Percentiles rank a stretch among this genome's conserved stretches.
These are phyloP conservation scores for Corchorus olitorius DNA, from an alignment of 345 rosid genomes.

Conservation along the genomic window DNA sequence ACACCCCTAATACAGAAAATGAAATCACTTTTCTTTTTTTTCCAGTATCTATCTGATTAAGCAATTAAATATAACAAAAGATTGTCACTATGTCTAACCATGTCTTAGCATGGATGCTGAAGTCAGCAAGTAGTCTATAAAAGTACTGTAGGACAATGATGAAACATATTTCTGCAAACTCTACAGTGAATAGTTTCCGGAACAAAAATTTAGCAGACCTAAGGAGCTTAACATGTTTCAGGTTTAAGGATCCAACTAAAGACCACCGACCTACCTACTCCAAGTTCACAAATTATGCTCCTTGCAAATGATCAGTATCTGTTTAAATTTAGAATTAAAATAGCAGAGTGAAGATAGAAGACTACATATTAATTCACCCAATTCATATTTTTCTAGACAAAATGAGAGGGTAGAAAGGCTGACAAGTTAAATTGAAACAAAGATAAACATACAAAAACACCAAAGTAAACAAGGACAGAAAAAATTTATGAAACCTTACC, in stretches of 20 bases:
- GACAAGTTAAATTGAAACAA: background rate
- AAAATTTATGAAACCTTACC: conserved; percentile 43
- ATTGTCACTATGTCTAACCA: background rate
- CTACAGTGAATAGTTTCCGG: background rate
- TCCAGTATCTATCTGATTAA: background rate
- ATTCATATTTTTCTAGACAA: background rate
- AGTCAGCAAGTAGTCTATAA: background rate
- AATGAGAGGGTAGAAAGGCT: background rate
- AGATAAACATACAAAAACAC: background rate
- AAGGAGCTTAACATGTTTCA: background rate
- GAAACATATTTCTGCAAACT: background rate
- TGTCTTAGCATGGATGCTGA: background rate
- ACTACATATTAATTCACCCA: background rate
- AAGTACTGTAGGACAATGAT: background rate
- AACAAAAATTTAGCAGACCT: background rate
- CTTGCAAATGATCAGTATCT: background rate
- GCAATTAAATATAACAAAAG: background rate
- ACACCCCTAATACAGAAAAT: background rate
- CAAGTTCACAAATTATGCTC: background rate
- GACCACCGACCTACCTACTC: background rate
- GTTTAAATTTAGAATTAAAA: background rate
- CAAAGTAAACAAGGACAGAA: background rate
- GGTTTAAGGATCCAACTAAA: background rate
- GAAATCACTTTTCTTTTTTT: background rate
- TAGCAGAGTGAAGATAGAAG: conserved; percentile 3